Base-by-base conservation (phyloP, 2,329 filamentous ascomycete genomes). In the Ophiostoma populinum region DNA sequence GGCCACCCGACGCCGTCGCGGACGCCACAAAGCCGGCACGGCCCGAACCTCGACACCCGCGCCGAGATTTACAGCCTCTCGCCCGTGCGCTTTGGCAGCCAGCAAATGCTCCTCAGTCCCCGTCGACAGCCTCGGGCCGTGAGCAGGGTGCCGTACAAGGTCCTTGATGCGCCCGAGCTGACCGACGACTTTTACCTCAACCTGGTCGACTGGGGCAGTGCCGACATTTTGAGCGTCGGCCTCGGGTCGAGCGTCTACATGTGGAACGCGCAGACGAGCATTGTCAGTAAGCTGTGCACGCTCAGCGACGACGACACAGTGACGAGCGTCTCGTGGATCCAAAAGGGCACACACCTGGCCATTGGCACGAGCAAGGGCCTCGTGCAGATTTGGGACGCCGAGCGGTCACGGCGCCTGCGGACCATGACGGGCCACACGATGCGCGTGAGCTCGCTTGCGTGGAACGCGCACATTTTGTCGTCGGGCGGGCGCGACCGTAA, bases 171-270 rank as follows among this genome's bases (percentile, higher is more conserved):
- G 1, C 90, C 90, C 2, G 90, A 95, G 51, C 61, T 98, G 30
- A 86, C 87, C 19, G 90, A 98, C 49, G 90, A 98, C 51, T 98
- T 95, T 55, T 98, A 98, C 49, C 65, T 98, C 24, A 98, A 98
- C 49, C 62, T 98, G 18, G 87, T 98, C 3, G 90, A 98, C 50
- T 98, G 90, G 90, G 90, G 90, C 28, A 92, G 82, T 47, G 85
- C 80, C 46, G 93, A 95, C 53, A 79, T 93, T 7, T 65, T 98
- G 9, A 90, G 87, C 6, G 90, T 98, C 28, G 90, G 90, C 0
- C 61, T 98, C 18, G 86, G 86, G 13, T 82, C 80, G 13, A 92
- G 82, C 45, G 90, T 98, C 6, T 98, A 95, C 51, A 90, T 95
- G 74, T 98, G 90, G 90, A 93, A 94, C 52, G 90, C 86, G 5